A percentile compares a stretch with the other conserved stretches of the same genome.
These are phyloP conservation scores for Yueomyces sinensis DNA, from an alignment of 805 yeast species.

Conservation along the genomic window DNA sequence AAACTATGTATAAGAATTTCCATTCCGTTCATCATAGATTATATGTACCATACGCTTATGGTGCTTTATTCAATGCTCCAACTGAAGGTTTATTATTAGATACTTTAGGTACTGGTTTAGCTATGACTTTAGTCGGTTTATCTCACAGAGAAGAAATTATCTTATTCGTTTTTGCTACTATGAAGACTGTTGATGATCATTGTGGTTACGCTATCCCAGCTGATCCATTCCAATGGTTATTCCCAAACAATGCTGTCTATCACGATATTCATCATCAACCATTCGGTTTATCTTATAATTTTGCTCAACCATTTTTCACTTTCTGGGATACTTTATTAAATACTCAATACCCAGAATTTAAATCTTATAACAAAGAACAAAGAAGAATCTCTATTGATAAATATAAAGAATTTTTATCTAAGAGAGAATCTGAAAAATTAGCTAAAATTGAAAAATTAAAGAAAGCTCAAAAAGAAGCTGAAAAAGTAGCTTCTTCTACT, in stretches of 20 bases:
- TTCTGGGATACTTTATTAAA: conserved; percentile 74
- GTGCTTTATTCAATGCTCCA: conserved; percentile 91
- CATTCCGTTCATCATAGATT: conserved; percentile 92
- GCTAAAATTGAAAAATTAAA: conserved; percentile 7
- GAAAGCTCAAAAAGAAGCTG: not conserved
- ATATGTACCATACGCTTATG: conserved; percentile 93
- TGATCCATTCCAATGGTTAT: conserved; percentile 79
- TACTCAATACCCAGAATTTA: conserved; percentile 59
- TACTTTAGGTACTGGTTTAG: conserved; percentile 84
- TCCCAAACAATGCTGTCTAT: conserved; percentile 91
- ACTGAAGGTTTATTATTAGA: conserved; percentile 88
- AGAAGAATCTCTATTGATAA: conserved; percentile 52
- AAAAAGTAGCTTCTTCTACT: not conserved
- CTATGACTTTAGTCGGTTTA: conserved; percentile 47
- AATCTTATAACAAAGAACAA: conserved; percentile 37
- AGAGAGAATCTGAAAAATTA: conserved; percentile 24
- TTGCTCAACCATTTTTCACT: conserved; percentile 90
- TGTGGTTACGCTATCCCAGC: conserved; percentile 93
- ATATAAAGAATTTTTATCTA: conserved; percentile 43
- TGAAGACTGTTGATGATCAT: conserved; percentile 97
- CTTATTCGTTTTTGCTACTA: conserved; percentile 74
- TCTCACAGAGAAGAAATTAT: conserved; percentile 65
- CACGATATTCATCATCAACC: conserved; percentile 97
- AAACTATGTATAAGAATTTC: conserved; percentile 59
- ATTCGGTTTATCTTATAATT: conserved; percentile 88